Percentiles rank a stretch among this genome's conserved stretches.
Conservation (phyloP, 371 early-diverging fungal genomes). For the Zopfochytrium polystomum region DNA sequence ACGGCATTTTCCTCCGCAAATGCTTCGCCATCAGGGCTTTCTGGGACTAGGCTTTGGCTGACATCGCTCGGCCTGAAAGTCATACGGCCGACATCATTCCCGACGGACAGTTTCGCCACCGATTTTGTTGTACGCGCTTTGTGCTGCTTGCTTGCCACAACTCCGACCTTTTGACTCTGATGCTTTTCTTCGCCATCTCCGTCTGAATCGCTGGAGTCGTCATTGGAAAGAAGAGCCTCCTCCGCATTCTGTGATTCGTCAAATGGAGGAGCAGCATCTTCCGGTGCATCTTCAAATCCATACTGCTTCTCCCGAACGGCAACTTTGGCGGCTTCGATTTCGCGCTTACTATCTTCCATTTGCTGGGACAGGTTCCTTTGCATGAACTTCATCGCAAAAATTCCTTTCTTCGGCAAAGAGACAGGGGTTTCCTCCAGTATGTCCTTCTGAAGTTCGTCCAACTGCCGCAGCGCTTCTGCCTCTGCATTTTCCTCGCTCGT, state of each 20-base stretch:
- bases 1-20: too few relatives aligned
- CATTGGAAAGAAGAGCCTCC: too few relatives aligned
- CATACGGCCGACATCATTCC: too few relatives aligned
- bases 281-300: slow-evolving; percentile 43
- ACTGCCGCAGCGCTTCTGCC: slow-evolving; percentile 15
- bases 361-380: slow-evolving; percentile 46
- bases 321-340: slow-evolving; percentile 42
- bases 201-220: too few relatives aligned
- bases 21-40: too few relatives aligned
- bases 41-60: too few relatives aligned
- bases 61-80: too few relatives aligned
- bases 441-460: slow-evolving; percentile 24
- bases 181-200: slow-evolving; percentile 28
- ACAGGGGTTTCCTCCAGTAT: slow-evolving; percentile 43
- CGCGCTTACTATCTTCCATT: too few relatives aligned
- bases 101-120: too few relatives aligned
- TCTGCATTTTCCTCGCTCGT: slow-evolving; percentile 44
- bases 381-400: slow-evolving; percentile 97
- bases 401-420: slow-evolving; percentile 70
- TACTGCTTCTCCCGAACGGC: slow-evolving; percentile 53
- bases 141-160: too few relatives aligned
- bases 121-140: too few relatives aligned
- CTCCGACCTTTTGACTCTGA: slow-evolving; percentile 8
- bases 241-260: too few relatives aligned
- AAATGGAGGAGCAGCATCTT: slow-evolving; percentile 28